Base-by-base conservation (phyloP, 345 rosid genomes). In the Corchorus olitorius region DNA sequence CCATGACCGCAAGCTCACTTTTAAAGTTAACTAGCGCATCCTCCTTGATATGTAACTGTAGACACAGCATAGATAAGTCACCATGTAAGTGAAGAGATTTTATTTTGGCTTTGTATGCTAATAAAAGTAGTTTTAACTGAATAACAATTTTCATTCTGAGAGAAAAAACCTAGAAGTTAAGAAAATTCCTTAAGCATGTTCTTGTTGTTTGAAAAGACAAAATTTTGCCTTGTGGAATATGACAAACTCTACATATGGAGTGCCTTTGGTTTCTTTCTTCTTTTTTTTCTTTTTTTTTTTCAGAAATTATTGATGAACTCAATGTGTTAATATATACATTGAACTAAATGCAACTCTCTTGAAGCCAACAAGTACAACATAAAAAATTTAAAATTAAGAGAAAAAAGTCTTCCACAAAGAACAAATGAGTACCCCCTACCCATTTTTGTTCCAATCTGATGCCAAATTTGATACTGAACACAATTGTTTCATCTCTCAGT, bases 1-100 rank as follows among this genome's bases (percentile, higher is more conserved):
- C 99, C 92, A 89, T 78, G 39, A 87, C 83, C 64, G 97, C 94
- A 82, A 95, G 91, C 65, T 93, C 94, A 4, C 87, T 83, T 87
- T 93, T 93, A 87, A 90, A 91, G 85, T 78, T 85, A 54, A 81
- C 73, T 77, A 94, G 73, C 22, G 89, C 89, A 69, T 84, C 85
- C 75, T 93, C 97, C 83, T 82, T 82, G 33, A 71, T 76, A 50
- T 78, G 78, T 19, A 95, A 84, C 97, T 95, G 89, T 55, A 74
- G 54, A 75, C 58, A 68, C 58, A 68, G 73, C 37, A 73, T 14
- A 76, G 74, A 77, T 0, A 27, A 43, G 70, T 16, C 22, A 74
- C 45, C 22, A 56, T 8, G 63, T 37, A 19, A 75, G 46, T 60
- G 8, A 55, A 54, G 13, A 20, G 16, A 20, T 65, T 53, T 75